Evolutionary conservation across 306 rosid genomes (phyloP).

Genomic region (Dalbergia cochinchinensis): DNA sequence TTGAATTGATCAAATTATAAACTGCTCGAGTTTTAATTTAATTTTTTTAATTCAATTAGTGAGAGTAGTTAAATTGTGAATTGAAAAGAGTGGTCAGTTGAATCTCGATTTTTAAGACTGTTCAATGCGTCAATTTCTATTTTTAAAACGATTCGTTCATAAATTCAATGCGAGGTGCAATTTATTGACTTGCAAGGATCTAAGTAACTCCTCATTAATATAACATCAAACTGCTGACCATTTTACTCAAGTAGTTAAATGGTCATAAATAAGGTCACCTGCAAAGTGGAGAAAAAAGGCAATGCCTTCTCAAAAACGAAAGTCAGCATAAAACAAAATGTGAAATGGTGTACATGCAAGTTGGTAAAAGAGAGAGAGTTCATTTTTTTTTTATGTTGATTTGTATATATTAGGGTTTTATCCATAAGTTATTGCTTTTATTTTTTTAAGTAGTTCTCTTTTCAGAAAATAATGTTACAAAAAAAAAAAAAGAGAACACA

Average conservation of each 20-base stretch:
- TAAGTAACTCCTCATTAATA: neutral
- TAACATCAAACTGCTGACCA: neutral
- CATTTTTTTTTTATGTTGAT: too few species aligned
- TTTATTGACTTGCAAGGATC: neutral
- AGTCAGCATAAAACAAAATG: neutral
- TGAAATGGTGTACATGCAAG: neutral
- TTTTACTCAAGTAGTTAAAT: neutral
- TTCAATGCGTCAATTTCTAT: neutral
- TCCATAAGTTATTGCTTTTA: too few species aligned
- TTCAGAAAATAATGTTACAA: too few species aligned
- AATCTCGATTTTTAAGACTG: neutral
- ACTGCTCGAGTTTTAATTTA: too few species aligned
- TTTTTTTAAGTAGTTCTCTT: too few species aligned
- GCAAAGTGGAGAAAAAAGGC: neutral
- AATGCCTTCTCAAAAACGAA: neutral
- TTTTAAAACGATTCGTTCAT: neutral
- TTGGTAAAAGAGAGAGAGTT: neutral
- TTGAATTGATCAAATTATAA: too few species aligned
- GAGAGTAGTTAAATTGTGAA: too few species aligned
- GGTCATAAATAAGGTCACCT: conserved; percentile 16
- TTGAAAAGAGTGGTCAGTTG: too few species aligned
- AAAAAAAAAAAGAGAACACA: too few species aligned
- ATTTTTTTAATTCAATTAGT: too few species aligned
- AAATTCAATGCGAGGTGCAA: neutral
- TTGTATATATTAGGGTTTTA: too few species aligned